Conservation (phyloP, 2,329 filamentous ascomycete genomes). For the Colletotrichum orchidophilum region DNA sequence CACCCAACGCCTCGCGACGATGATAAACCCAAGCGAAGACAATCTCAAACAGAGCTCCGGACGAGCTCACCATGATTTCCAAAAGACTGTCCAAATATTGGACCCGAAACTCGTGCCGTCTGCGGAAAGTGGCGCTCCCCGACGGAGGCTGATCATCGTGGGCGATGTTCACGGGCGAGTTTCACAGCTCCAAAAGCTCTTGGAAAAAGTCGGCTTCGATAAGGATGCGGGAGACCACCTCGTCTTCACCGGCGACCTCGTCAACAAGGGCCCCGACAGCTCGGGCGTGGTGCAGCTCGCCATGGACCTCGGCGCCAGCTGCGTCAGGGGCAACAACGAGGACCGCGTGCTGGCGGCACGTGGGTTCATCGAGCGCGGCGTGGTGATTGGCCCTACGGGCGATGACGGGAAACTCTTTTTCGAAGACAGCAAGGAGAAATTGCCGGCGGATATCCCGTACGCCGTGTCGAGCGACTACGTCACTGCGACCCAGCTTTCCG, state of each 20-base stretch:
- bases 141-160: not conserved
- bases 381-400: not conserved
- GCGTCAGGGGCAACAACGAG: slow-evolving; percentile 92
- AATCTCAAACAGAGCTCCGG: not conserved
- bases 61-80: not conserved
- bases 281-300: slow-evolving; percentile 79
- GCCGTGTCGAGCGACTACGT: not conserved
- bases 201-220: not conserved
- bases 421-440: not conserved
- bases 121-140: not conserved
- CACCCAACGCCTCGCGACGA: not conserved
- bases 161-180: not conserved
- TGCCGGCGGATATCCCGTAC: not conserved
- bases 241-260: slow-evolving; percentile 57
- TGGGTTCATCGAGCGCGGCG: slow-evolving; percentile 48
- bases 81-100: not conserved
- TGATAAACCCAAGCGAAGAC: not conserved
- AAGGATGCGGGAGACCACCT: not conserved
- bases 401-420: not conserved
- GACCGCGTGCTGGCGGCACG: slow-evolving; percentile 80
- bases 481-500: not conserved
- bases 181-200: not conserved
- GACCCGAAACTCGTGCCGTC: not conserved
- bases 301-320: slow-evolving; percentile 77
- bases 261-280: slow-evolving; percentile 89